Evolutionary conservation across 306 rosid genomes (phyloP).

Genomic region (Macrotyloma uniflorum): DNA sequence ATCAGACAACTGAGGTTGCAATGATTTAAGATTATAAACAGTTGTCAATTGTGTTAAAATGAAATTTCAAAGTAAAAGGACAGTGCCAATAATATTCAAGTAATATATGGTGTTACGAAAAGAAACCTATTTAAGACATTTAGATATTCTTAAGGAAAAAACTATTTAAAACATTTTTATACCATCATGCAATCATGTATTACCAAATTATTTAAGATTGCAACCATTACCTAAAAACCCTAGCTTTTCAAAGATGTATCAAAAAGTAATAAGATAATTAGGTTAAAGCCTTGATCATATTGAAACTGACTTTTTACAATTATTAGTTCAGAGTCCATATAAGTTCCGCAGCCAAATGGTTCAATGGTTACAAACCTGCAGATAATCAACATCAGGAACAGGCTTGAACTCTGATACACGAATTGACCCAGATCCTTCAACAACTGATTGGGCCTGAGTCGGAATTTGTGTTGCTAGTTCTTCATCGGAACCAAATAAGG

Average conservation of each 20-base stretch:
- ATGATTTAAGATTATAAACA: conserved; percentile 4
- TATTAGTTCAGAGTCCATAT: neutral
- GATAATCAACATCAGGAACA: conserved; percentile 86
- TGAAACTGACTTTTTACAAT: neutral
- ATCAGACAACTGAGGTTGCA: conserved; percentile 9
- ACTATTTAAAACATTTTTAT: neutral
- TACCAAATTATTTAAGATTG: conserved; percentile 3
- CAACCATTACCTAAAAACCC: neutral
- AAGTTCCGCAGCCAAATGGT: neutral
- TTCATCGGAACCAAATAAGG: conserved; percentile 74
- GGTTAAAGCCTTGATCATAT: neutral
- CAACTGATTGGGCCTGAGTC: conserved; percentile 82
- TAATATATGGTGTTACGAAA: neutral
- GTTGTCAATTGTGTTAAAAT: conserved; percentile 4
- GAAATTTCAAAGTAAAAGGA: neutral
- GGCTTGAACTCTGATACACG: conserved; percentile 70
- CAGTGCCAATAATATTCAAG: neutral
- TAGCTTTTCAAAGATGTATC: neutral
- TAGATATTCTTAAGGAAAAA: neutral
- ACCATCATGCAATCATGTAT: neutral
- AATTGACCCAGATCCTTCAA: conserved; percentile 76
- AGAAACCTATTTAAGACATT: neutral
- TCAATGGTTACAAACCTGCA: conserved; percentile 66
- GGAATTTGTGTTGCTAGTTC: conserved; percentile 72
- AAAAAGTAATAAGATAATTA: neutral